A percentile compares a stretch with the other conserved stretches of the same genome.
Conservation (phyloP, 1,139 yeast genomes). For the Hyphopichia burtonii region DNA sequence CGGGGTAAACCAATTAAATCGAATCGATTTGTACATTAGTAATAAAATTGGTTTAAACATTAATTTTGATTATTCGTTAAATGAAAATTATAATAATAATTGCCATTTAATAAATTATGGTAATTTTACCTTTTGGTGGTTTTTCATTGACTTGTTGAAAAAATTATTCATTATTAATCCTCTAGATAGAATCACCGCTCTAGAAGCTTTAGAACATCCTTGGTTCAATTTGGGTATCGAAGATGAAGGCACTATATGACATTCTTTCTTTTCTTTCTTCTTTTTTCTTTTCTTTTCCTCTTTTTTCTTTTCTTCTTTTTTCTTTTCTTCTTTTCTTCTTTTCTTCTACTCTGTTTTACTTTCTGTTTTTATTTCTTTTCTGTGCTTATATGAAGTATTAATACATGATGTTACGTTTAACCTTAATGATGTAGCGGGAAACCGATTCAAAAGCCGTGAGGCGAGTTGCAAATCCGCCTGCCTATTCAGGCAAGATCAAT, state of each 20-base stretch:
- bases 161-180: constrained; percentile 67
- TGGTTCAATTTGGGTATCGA: constrained; percentile 77
- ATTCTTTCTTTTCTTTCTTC: not conserved
- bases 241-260: constrained; percentile 53
- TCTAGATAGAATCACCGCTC: constrained; percentile 58
- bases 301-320: not conserved
- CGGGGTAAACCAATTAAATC: constrained; percentile 51
- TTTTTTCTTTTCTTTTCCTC: not conserved
- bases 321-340: not conserved
- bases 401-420: not conserved
- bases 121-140: constrained; percentile 74
- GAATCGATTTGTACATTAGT: constrained; percentile 51
- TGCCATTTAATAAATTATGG: constrained; percentile 41
- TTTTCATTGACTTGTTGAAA: constrained; percentile 64
- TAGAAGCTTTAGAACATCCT: constrained; percentile 70
- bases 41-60: constrained; percentile 40
- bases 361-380: not conserved
- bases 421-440: too few relatives aligned
- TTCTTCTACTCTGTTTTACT: not conserved
- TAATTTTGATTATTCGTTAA: constrained; percentile 39
- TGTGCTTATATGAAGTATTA: not conserved
- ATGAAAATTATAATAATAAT: constrained; percentile 43
- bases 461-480: too few relatives aligned
- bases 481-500: too few relatives aligned
- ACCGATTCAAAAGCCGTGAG: too few relatives aligned